A percentile compares a stretch with the other conserved stretches of the same genome.
Evolutionary conservation across 2,329 filamentous ascomycete species (phyloP).

Genomic region (Kalmusia sp.): DNA sequence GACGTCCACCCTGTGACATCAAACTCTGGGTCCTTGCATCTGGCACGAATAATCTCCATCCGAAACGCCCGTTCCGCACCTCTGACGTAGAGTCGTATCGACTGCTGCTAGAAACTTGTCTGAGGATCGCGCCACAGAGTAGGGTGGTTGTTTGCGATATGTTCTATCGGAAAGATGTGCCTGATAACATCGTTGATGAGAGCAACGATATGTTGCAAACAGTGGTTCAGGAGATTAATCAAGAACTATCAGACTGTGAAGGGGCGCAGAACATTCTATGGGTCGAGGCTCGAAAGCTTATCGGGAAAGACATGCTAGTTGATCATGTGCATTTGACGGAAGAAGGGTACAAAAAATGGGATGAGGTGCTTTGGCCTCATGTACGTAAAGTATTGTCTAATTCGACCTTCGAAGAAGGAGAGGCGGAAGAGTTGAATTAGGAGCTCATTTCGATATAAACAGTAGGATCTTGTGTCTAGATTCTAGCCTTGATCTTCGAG

Average conservation of each 20-base stretch:
- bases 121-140: slow-evolving; percentile 16
- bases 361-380: slow-evolving; percentile 13
- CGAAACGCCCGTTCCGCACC: slow-evolving; percentile 6
- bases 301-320: slow-evolving; percentile 15
- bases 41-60: slow-evolving; percentile 19
- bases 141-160: slow-evolving; percentile 15
- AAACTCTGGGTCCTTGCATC: slow-evolving; percentile 19
- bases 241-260: neutral
- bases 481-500: slow-evolving; percentile 2
- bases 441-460: neutral
- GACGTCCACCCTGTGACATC: slow-evolving; percentile 4
- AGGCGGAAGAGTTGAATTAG: neutral
- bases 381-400: neutral
- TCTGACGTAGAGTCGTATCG: slow-evolving; percentile 12
- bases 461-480: neutral
- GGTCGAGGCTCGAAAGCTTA: slow-evolving; percentile 11
- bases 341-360: slow-evolving; percentile 18
- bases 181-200: slow-evolving; percentile 12
- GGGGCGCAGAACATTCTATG: slow-evolving; percentile 13
- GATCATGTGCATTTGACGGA: slow-evolving; percentile 26
- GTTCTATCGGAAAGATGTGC: slow-evolving; percentile 12
- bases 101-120: slow-evolving; percentile 11
- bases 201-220: slow-evolving; percentile 14
- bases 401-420: neutral
- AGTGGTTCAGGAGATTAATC: slow-evolving; percentile 14